Evolutionary conservation across 148 eudicot genomes (phyloP).

Genomic region (Fagopyrum homotropicum): DNA sequence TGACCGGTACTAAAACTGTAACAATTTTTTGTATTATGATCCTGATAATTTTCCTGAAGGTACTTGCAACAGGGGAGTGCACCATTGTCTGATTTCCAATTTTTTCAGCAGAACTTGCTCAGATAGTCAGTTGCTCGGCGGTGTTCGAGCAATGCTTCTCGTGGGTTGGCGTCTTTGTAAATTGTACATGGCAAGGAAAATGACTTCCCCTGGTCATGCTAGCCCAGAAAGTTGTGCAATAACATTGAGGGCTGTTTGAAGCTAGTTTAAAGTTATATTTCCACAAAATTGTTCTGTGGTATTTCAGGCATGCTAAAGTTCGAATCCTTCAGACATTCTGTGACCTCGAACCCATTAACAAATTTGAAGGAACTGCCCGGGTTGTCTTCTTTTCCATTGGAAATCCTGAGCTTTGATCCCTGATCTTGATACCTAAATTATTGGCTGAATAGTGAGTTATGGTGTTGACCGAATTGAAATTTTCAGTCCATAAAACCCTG

Average conservation of each 20-base stretch:
- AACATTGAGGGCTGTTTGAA: neutral
- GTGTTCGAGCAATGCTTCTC: constrained; percentile 79
- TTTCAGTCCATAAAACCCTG: no score
- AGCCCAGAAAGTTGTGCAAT: constrained; percentile 68
- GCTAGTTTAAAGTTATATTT: neutral
- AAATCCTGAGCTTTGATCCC: no score
- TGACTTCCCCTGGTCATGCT: constrained; percentile 77
- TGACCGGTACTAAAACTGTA: constrained; percentile 50
- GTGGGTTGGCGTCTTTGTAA: constrained; percentile 92
- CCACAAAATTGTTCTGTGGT: neutral
- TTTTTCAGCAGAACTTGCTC: constrained; percentile 82
- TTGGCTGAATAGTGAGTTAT: no score
- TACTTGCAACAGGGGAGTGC: constrained; percentile 81
- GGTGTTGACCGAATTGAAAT: no score
- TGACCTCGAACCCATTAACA: constrained; percentile 55
- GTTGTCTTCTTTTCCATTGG: no score
- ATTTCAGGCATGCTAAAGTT: constrained; percentile 66
- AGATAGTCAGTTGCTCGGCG: constrained; percentile 47
- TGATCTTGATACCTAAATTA: no score
- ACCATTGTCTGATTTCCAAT: constrained; percentile 83
- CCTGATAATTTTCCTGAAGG: constrained; percentile 26
- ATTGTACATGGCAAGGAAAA: constrained; percentile 70
- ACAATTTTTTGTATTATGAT: neutral
- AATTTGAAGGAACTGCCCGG: no score
- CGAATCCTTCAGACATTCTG: constrained; percentile 59